Conservation (phyloP, 768 basidiomycete genomes). For the Tylopilus vinaceipallidus region DNA sequence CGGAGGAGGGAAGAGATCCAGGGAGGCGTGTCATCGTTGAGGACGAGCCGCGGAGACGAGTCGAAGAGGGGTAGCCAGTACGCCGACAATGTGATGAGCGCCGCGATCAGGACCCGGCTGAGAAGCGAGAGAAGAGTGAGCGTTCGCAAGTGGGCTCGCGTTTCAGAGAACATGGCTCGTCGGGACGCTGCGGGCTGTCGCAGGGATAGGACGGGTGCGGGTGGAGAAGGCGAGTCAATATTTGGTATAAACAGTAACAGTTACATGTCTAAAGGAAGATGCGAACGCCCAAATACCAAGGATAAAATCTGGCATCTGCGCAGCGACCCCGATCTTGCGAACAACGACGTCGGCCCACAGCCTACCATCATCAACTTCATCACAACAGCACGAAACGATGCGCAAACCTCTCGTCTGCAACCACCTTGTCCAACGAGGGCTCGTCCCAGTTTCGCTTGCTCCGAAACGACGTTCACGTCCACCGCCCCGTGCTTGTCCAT, state of each 20-base stretch:
- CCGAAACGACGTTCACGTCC: conserved; percentile 58
- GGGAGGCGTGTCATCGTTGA: conserved; percentile 8
- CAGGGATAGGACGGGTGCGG: too few species aligned
- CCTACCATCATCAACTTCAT: conserved; percentile 36
- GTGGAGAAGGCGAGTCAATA: too few species aligned
- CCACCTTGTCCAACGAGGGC: conserved; percentile 59
- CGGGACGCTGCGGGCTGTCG: too few species aligned
- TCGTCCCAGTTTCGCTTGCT: conserved; percentile 64
- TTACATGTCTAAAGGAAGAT: too few species aligned
- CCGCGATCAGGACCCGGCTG: conserved; percentile 19
- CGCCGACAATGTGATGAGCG: conserved; percentile 21
- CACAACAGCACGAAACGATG: too few species aligned
- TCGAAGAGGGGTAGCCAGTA: conserved; percentile 25
- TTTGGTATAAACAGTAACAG: too few species aligned
- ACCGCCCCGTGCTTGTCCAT: conserved; percentile 56
- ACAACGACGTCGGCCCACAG: conserved; percentile 72
- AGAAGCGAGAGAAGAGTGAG: conserved; percentile 25
- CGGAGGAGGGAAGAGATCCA: conserved; percentile 48
- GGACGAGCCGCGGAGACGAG: conserved; percentile 24
- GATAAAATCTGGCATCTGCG: too few species aligned
- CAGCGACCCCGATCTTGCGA: conserved; percentile 59
- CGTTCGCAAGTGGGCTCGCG: conserved; percentile 15
- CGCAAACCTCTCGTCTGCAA: conserved; percentile 60
- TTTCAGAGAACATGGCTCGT: background rate
- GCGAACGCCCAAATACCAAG: too few species aligned